Conservation (phyloP, 148 eudicot genomes). For the Vaccinium corymbosum region DNA sequence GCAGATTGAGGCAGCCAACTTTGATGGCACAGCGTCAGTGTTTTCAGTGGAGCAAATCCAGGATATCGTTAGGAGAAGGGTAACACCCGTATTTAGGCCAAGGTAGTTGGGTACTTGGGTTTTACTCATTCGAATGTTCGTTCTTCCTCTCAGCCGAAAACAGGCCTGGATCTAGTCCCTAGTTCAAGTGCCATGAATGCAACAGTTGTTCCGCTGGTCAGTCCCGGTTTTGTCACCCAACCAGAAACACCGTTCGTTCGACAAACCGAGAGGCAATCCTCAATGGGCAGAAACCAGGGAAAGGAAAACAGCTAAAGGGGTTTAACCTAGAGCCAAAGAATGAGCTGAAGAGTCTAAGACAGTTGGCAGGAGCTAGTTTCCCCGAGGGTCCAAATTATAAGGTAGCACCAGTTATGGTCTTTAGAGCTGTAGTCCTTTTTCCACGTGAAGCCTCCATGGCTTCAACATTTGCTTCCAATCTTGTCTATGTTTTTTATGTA, state of each 20-base stretch:
- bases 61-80: constrained; percentile 45
- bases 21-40: constrained; percentile 53
- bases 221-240: constrained; percentile 13
- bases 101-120: constrained; percentile 13
- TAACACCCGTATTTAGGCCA: constrained; percentile 39
- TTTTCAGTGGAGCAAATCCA: constrained; percentile 60
- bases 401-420: constrained; percentile 21
- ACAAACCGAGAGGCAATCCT: not conserved
- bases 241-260: not conserved
- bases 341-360: constrained; percentile 21
- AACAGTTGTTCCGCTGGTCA: constrained; percentile 18
- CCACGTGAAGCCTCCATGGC: not conserved
- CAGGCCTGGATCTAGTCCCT: not conserved
- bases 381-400: constrained; percentile 4
- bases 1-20: constrained; percentile 61
- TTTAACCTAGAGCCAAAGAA: constrained; percentile 11
- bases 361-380: constrained; percentile 22
- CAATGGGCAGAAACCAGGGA: not conserved
- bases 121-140: not conserved
- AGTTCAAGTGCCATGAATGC: constrained; percentile 17
- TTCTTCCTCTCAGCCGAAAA: not conserved
- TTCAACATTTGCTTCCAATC: not conserved
- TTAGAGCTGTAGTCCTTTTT: not conserved
- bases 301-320: constrained; percentile 9
- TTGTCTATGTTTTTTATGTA: not conserved